Base-by-base conservation (phyloP, 345 rosid genomes). In the Eucalyptus camaldulensis region DNA sequence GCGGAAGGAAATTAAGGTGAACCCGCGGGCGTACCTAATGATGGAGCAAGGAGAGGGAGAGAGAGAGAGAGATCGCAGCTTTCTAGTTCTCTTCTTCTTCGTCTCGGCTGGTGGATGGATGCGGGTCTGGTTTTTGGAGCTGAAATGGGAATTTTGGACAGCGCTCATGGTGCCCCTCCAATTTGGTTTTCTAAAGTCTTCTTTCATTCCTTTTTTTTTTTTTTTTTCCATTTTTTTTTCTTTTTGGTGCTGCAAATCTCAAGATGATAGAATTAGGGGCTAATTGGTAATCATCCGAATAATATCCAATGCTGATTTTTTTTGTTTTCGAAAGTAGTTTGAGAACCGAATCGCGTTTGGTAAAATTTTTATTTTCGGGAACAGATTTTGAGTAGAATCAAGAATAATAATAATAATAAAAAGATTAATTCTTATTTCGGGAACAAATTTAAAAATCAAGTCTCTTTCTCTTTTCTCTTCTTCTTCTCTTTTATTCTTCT, bases 281-380 rank as follows among this genome's bases (percentile, higher is more conserved):
- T 49, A 3, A 13, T 49, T 0, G 16, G 1, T 14, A 49, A 49
- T 3, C 0, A 49, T 14, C 0, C 3, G 5, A 49, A 49, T 0
- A 49, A 2, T 13, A 13, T 6, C 1, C 3, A 1, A 49, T 49
- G 5, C 1, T 5, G 3, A 13, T 49, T 49, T 49, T 49, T 49
- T 49, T 13, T 49, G 43, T 43, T 5, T 49, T 49, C 0, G 5
- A 1, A 11, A 49, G 2, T 2, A 13, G 2, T 49, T 49, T 49
- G 1, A 2, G 0, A 49, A 49, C 0, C 5, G 0, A 49, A 13
- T 49, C 2, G 1, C 3, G 6, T 13, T 49, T 5, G 1, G 3
- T 49, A 49, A 49, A 13, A 13, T 2, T 49, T 49, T 49, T 49
- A 1, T 49, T 13, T 2, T 2, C 1, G 1, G 0, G 0, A 49